phyloP scores from a whole-genome alignment of 1,284 basidiomycete genomes.

The Rhodotorula sp. region DNA sequence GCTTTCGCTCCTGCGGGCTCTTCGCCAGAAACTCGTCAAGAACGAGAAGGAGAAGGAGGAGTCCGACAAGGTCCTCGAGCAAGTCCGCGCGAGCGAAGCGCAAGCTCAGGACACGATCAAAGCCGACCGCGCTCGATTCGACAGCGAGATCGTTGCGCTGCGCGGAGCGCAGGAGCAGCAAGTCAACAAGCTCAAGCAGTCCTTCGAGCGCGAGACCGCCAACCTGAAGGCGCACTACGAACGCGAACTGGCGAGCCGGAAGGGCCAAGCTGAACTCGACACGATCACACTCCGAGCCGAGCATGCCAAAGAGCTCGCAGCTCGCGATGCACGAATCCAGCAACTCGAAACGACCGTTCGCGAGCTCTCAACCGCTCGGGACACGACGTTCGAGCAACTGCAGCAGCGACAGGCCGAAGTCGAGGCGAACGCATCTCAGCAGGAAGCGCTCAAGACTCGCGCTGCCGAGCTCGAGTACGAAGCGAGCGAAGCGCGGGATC shows the following conservation, averaged over 20 bases:
- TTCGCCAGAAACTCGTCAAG: constrained; percentile 87
- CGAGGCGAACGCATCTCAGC: constrained; percentile 72
- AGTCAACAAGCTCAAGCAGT: constrained; percentile 62
- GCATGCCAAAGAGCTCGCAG: constrained; percentile 66
- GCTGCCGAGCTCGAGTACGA: constrained; percentile 82
- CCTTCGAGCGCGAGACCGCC: constrained; percentile 74
- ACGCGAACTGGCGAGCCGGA: constrained; percentile 65
- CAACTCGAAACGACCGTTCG: constrained; percentile 69
- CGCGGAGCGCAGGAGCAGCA: constrained; percentile 68
- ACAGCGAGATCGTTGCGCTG: constrained; percentile 49
- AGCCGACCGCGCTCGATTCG: constrained; percentile 59
- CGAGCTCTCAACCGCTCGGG: constrained; percentile 68
- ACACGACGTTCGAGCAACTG: constrained; percentile 73
- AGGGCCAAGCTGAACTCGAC: constrained; percentile 74
- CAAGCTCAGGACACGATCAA: constrained; percentile 67
- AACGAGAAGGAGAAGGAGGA: constrained; percentile 89
- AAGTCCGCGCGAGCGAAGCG: constrained; percentile 50
- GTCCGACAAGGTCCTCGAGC: constrained; percentile 48
- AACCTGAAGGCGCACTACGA: constrained; percentile 66
- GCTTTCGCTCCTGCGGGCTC: constrained; percentile 77
- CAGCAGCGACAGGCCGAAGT: constrained; percentile 82
- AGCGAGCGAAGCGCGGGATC: constrained; percentile 67
- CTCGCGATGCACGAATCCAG: constrained; percentile 64
- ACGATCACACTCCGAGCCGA: constrained; percentile 68
- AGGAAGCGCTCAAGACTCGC: constrained; percentile 70